Evolutionary conservation across 306 rosid species (phyloP).

Genomic region (Cercis canadensis): DNA sequence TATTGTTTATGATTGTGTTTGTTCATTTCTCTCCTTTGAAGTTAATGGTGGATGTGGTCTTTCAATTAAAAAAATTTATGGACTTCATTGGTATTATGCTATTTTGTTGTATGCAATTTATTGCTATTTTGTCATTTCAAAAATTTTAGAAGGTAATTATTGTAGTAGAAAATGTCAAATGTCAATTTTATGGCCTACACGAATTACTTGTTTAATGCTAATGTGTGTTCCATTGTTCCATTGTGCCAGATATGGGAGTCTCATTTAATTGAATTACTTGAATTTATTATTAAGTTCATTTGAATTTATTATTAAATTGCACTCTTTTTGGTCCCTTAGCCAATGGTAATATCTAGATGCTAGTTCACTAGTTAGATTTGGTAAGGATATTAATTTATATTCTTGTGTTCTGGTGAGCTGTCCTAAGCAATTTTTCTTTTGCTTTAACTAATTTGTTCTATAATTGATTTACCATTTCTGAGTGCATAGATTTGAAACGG

Average conservation of each 20-base stretch:
- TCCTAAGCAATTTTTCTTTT: conserved; percentile 11
- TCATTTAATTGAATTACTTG: conserved; percentile 19
- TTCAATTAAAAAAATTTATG: no score
- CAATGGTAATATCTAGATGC: conserved; percentile 6
- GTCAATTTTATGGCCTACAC: no score
- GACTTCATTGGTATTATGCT: no score
- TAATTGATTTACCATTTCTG: neutral
- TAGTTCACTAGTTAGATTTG: conserved; percentile 14
- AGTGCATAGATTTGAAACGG: no score
- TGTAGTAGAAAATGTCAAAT: no score
- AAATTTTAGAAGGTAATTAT: no score
- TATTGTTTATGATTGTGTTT: no score
- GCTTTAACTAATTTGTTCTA: conserved; percentile 23
- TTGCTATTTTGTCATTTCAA: no score
- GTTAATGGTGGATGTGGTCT: no score
- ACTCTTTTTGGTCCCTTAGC: neutral
- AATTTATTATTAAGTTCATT: conserved; percentile 27
- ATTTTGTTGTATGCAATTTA: no score
- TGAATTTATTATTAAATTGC: conserved; percentile 18
- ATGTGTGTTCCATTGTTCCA: neutral
- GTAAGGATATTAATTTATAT: neutral
- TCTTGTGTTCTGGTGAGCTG: conserved; percentile 4
- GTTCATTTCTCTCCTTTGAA: no score
- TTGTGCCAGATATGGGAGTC: conserved; percentile 44
- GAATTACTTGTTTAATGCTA: conserved; percentile 17